phyloP scores from a whole-genome alignment of 2,329 filamentous ascomycete species.

The Aspergillus fijiensis region DNA sequence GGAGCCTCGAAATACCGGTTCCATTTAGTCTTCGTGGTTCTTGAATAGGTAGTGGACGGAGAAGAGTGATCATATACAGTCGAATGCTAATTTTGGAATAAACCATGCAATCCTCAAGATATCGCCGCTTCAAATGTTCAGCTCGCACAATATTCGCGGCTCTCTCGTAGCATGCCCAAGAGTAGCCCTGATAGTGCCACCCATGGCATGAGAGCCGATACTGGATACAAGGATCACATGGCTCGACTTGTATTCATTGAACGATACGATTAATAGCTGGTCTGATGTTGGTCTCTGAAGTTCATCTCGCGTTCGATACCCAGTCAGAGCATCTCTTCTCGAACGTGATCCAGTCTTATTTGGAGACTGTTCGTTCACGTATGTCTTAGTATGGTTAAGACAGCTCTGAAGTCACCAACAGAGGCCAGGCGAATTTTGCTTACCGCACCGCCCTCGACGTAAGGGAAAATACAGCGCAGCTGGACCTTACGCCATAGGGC shows the following conservation, averaged over 20 bases:
- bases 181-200: too few relatives aligned
- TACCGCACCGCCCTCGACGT: neutral
- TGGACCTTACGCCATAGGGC: neutral
- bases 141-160: neutral
- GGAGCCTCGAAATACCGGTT: neutral
- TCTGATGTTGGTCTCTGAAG: too few relatives aligned
- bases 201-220: too few relatives aligned
- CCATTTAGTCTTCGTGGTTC: neutral
- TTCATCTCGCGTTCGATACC: too few relatives aligned
- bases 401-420: neutral
- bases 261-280: too few relatives aligned
- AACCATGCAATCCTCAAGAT: neutral
- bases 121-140: neutral
- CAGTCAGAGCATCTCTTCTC: too few relatives aligned
- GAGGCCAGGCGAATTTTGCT: neutral
- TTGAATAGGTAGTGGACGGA: neutral
- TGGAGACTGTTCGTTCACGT: too few relatives aligned
- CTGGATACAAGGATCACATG: too few relatives aligned
- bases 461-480: neutral
- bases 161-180: too few relatives aligned
- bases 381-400: too few relatives aligned
- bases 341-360: too few relatives aligned
- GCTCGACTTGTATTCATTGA: too few relatives aligned
- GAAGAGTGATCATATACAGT: neutral
- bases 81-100: neutral